Base-by-base conservation (phyloP, 2,329 filamentous ascomycete genomes). In the Aspergillus hortae region DNA sequence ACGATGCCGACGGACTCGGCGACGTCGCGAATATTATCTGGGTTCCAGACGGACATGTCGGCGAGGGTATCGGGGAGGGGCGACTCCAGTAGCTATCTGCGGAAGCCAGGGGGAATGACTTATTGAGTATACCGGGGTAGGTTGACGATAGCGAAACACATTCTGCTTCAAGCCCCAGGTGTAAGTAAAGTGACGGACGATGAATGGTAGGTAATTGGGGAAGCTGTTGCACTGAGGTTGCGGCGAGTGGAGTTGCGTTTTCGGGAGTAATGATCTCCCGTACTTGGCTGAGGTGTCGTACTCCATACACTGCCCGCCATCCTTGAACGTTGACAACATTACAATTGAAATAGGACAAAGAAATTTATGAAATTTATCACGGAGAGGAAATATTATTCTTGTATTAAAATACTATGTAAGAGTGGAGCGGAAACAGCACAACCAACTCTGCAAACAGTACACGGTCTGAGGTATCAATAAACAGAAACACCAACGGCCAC, bases 1-100 rank as follows among this genome's bases (percentile, higher is more conserved):
- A 83, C 78, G 62, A 99, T 92, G 52, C 94, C 94, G 44, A 97
- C 89, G 1, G 94, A 96, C 72, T 99, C 94, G 61, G 94, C 92
- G 55, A 97, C 92, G 70, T 99, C 94, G 63, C 86, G 87, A 63
- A 99, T 89, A 63, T 96, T 97, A 65, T 99, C 94, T 15, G 89
- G 86, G 68, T 96, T 97, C 94, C 94, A 97, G 61, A 96, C 85
- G 36, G 84, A 83, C 78, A 80, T 81, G 42, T 45, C 66, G 61
- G 44, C 19, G 23, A 14, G 46, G 42, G 7, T 11, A 17, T 10
- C 32, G 42, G 42, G 36, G 10, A 42, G 35, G 5, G 35, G 14
- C 10, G 35, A 21, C 12, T 36, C 40, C 46, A 54, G 33, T 9
- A 23, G 23, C 23, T 23, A 23, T 23, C 23, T 23, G 23, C 23